Percentiles rank a stretch among this genome's conserved stretches.
Conservation (phyloP, 495 filamentous ascomycete genomes). For the Penicillium ucsense region DNA sequence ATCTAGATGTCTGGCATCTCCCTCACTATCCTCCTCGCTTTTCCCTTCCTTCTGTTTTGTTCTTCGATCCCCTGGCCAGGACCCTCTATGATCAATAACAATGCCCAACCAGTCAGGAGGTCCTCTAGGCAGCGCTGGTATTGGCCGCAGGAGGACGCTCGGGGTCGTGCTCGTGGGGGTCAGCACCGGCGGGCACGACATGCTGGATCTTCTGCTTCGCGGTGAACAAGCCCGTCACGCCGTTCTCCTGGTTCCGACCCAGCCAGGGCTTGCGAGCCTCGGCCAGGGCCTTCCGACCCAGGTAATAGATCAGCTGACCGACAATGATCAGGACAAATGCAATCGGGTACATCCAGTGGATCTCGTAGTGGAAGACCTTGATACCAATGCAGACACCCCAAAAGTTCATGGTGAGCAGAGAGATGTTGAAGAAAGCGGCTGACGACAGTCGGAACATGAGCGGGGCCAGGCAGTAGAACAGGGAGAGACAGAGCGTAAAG, state of each 20-base stretch:
- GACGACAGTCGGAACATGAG: constrained; percentile 78
- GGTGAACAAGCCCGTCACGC: constrained; percentile 75
- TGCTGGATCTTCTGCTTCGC: constrained; percentile 67
- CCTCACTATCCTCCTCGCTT: too few relatives aligned
- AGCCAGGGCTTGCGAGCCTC: constrained; percentile 94
- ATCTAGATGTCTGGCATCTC: too few relatives aligned
- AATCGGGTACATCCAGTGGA: constrained; percentile 91
- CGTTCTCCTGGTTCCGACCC: constrained; percentile 71
- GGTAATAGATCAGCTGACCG: constrained; percentile 74
- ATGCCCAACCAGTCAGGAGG: too few relatives aligned
- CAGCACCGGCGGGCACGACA: constrained; percentile 4
- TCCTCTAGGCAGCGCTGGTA: constrained; percentile 5
- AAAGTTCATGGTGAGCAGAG: constrained; percentile 88
- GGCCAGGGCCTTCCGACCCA: constrained; percentile 64
- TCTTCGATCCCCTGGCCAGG: too few relatives aligned
- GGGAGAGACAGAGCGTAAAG: constrained; percentile 68
- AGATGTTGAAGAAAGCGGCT: constrained; percentile 96
- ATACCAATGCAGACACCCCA: constrained; percentile 92
- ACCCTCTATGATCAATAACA: too few relatives aligned
- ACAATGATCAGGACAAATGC: constrained; percentile 87
- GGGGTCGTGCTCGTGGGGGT: constrained; percentile 2
- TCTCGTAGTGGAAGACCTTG: constrained; percentile 65
- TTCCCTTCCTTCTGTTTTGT: too few relatives aligned
- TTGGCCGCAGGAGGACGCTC: constrained; percentile 3
- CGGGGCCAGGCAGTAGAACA: constrained; percentile 85